phyloP scores from a whole-genome alignment of 108 stramenopile genomes.

The Stephanodiscus triporus region DNA sequence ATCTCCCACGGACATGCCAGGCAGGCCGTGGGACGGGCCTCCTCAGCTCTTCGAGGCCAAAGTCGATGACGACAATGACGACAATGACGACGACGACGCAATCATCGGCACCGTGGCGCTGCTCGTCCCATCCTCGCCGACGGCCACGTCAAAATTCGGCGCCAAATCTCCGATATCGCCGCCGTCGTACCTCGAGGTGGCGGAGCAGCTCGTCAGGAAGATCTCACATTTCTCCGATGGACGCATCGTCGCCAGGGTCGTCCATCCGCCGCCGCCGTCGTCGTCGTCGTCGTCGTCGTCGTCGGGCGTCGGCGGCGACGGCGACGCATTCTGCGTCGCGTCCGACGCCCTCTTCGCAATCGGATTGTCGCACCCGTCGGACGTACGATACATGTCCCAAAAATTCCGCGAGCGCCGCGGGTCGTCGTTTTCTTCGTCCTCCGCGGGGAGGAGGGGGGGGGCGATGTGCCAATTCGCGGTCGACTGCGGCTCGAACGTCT shows the following conservation, averaged over 20 bases:
- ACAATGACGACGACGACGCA: background rate
- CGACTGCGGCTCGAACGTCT: conserved; percentile 48
- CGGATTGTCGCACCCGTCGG: conserved; percentile 47
- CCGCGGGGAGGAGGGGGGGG: background rate
- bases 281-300: background rate
- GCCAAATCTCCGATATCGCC: conserved; percentile 50
- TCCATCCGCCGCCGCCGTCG: conserved; percentile 17
- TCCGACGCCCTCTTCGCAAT: conserved; percentile 65
- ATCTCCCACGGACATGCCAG: too few relatives aligned
- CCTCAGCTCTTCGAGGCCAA: background rate
- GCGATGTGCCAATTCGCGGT: conserved; percentile 67
- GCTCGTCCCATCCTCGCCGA: conserved; percentile 30
- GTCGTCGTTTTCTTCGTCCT: background rate
- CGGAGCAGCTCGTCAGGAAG: conserved; percentile 63
- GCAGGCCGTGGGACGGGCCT: too few relatives aligned
- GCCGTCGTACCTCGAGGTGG: conserved; percentile 55
- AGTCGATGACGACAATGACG: background rate
- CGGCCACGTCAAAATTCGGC: conserved; percentile 56
- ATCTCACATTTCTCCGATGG: conserved; percentile 66
- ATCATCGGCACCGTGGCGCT: conserved; percentile 47
- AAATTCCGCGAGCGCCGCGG: conserved; percentile 43
- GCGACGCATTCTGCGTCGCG: conserved; percentile 30
- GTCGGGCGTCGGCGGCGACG: conserved; percentile 20
- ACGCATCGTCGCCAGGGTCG: conserved; percentile 42
- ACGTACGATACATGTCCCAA: conserved; percentile 43